Conservation (phyloP, 208 protist genomes). For the Leishmania guyanensis region DNA sequence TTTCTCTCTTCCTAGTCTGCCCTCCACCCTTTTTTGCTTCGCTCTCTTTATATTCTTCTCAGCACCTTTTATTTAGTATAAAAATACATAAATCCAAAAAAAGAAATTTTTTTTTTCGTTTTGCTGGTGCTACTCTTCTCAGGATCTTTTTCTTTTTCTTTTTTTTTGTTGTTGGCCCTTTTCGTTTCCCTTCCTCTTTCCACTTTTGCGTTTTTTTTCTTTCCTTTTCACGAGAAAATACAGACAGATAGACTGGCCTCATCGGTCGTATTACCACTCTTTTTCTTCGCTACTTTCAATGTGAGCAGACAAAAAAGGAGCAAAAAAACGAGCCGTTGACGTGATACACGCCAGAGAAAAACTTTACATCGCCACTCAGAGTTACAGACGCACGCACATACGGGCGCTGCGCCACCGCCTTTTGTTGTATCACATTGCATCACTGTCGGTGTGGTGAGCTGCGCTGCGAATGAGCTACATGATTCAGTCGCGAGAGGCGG, state of each 20-base stretch:
- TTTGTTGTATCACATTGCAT: neutral
- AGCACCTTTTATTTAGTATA: slow-evolving; percentile 1
- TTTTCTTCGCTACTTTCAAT: slow-evolving; percentile 3
- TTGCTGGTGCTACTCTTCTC: neutral
- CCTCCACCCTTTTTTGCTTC: slow-evolving; percentile 5
- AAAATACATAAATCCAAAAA: neutral
- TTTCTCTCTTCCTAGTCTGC: slow-evolving; percentile 11
- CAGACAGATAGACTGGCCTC: neutral
- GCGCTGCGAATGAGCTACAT: slow-evolving; percentile 16
- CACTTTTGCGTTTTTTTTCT: no score
- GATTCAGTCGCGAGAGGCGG: neutral
- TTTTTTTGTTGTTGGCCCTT: neutral
- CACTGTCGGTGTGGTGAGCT: neutral
- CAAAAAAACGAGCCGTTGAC: neutral
- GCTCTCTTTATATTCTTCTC: neutral
- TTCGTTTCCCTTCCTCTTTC: neutral
- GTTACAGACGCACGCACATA: neutral
- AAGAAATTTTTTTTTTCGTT: slow-evolving; percentile 3
- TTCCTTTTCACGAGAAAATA: neutral
- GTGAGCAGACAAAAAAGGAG: slow-evolving; percentile 6
- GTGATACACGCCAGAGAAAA: slow-evolving; percentile 1
- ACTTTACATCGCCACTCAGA: neutral
- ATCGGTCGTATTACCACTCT: neutral
- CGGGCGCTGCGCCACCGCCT: neutral
- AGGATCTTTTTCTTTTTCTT: neutral